Conservation (phyloP, 345 rosid species). For the Leavenworthia alabamica region DNA sequence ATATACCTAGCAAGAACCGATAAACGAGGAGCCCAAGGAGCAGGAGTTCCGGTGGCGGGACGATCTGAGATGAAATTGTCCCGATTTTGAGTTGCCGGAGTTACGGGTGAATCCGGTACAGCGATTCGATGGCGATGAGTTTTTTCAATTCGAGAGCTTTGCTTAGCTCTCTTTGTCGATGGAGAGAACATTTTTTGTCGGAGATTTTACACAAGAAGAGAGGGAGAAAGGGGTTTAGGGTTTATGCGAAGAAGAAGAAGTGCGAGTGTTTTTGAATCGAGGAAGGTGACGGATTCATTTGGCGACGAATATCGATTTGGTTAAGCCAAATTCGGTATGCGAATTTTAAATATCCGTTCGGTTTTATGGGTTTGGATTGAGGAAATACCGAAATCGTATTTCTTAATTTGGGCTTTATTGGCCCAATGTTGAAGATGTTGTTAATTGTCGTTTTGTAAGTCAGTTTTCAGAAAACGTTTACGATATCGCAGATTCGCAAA, state of each 20-base stretch:
- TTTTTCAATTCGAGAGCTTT: slow-evolving; percentile 40
- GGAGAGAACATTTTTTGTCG: slow-evolving; percentile 68
- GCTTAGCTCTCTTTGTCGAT: slow-evolving; percentile 41
- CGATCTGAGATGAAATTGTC: slow-evolving; percentile 46
- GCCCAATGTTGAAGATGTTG: too few species aligned
- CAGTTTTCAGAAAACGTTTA: too few species aligned
- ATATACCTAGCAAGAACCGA: slow-evolving; percentile 82
- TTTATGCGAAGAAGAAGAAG: slow-evolving; percentile 15
- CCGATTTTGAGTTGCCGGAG: slow-evolving; percentile 43
- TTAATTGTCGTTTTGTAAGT: too few species aligned
- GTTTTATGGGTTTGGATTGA: neutral
- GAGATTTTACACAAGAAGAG: neutral
- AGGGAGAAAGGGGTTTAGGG: slow-evolving; percentile 30
- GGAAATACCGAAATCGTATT: too few species aligned
- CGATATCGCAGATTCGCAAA: too few species aligned
- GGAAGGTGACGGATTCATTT: neutral
- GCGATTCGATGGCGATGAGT: slow-evolving; percentile 25
- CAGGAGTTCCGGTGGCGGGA: slow-evolving; percentile 76
- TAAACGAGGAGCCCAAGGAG: slow-evolving; percentile 87
- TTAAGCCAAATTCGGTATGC: neutral
- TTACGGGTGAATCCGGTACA: slow-evolving; percentile 48
- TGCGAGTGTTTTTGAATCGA: slow-evolving; percentile 5
- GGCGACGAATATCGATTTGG: slow-evolving; percentile 1
- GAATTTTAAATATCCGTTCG: neutral
- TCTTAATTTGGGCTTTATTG: too few species aligned